Conservation (phyloP, 2,329 filamentous ascomycete genomes). For the Aspergillus thermomutatus region DNA sequence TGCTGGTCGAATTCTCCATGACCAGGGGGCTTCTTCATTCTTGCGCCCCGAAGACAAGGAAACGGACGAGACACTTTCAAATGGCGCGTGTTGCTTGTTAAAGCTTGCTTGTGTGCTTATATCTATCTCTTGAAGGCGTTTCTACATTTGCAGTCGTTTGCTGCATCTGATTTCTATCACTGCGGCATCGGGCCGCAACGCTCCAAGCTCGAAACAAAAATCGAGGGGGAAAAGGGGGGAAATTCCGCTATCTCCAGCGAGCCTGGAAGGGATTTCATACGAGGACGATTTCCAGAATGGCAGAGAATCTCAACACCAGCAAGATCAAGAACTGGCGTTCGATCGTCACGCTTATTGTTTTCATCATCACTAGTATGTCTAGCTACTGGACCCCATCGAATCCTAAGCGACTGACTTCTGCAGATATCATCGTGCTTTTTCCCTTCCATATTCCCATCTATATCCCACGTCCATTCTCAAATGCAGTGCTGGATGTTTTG, state of each 20-base stretch:
- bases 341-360: conserved; percentile 67
- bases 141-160: no score
- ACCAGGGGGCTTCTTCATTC: background rate
- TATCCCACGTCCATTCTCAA: conserved; percentile 52
- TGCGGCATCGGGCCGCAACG: background rate
- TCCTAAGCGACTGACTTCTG: background rate
- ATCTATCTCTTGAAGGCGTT: background rate
- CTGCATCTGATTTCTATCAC: background rate
- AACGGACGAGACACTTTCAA: background rate
- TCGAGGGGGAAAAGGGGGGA: background rate
- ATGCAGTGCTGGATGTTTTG: conserved; percentile 45
- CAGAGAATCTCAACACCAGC: conserved; percentile 46
- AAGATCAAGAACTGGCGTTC: conserved; percentile 65
- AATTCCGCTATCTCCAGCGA: background rate
- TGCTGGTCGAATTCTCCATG: background rate
- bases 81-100: background rate
- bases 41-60: background rate
- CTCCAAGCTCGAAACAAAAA: background rate
- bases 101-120: background rate
- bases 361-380: conserved; percentile 66
- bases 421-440: conserved; percentile 67
- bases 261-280: background rate
- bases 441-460: conserved; percentile 64
- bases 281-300: conserved; percentile 16
- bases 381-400: background rate